Conservation (phyloP, 2,329 filamentous ascomycete genomes). For the Cytospora chrysosperma region DNA sequence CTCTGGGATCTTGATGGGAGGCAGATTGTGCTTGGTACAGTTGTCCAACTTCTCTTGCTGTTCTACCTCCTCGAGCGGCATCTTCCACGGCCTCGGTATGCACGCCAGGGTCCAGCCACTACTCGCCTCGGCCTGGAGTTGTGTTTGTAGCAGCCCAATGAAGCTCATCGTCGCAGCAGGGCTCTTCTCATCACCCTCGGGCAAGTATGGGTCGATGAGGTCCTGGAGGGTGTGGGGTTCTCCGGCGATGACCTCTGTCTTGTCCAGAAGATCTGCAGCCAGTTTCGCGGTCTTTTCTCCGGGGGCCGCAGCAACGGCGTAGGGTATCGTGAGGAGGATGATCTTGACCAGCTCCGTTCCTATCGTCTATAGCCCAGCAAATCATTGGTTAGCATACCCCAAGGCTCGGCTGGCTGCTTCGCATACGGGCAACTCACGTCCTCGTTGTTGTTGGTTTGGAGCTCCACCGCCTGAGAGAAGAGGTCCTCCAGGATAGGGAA, state of each 20-base stretch:
- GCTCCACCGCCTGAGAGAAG: conserved; percentile 86
- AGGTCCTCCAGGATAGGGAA: conserved; percentile 84
- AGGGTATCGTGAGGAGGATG: conserved; percentile 91
- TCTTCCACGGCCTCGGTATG: conserved; percentile 66
- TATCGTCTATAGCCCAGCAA: conserved; percentile 49
- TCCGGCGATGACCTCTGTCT: conserved; percentile 91
- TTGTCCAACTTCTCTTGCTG: conserved; percentile 58
- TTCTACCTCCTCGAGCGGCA: conserved; percentile 60
- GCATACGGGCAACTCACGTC: conserved; percentile 61
- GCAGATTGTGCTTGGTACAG: conserved; percentile 73
- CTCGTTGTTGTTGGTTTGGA: conserved; percentile 89
- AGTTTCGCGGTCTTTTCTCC: conserved; percentile 65
- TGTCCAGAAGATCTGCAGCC: conserved; percentile 78
- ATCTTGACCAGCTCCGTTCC: conserved; percentile 92
- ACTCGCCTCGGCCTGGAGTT: conserved; percentile 74
- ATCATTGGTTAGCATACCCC: neutral
- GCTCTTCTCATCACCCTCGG: conserved; percentile 61
- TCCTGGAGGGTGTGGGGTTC: conserved; percentile 83
- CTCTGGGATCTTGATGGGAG: conserved; percentile 71
- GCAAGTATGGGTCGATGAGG: conserved; percentile 81
- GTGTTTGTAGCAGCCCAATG: conserved; percentile 79
- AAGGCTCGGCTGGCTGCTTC: neutral
- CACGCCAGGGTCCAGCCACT: conserved; percentile 73
- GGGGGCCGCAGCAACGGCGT: conserved; percentile 74
- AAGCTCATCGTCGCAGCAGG: conserved; percentile 65